A percentile compares a stretch with the other conserved stretches of the same genome.
Conservation (phyloP, 2,329 filamentous ascomycete genomes). For the Microsporum audouinii region DNA sequence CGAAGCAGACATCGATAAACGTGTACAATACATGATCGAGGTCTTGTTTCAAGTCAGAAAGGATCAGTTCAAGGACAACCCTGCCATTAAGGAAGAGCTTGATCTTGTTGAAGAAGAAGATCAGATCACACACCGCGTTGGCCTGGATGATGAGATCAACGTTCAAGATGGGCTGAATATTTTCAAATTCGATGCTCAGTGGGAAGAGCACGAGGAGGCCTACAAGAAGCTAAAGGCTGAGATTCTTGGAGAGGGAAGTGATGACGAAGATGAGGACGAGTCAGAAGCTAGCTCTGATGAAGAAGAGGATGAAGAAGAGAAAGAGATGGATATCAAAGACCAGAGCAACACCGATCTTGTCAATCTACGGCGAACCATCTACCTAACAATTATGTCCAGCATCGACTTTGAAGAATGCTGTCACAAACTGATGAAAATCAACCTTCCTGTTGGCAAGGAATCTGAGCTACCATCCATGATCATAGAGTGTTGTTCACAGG, state of each 20-base stretch:
- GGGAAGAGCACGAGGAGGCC: conserved; percentile 79
- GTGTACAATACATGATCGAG: conserved; percentile 99
- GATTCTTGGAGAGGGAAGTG: conserved; percentile 86
- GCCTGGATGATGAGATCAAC: conserved; percentile 72
- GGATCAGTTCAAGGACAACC: conserved; percentile 93
- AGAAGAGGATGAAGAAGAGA: conserved; percentile 65
- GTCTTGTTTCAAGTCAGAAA: conserved; percentile 94
- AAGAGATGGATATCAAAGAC: conserved; percentile 90
- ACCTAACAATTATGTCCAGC: conserved; percentile 93
- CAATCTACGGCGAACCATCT: conserved; percentile 85
- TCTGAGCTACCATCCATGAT: conserved; percentile 91
- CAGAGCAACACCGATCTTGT: conserved; percentile 93
- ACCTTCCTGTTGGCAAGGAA: conserved; percentile 75
- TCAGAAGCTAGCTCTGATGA: conserved; percentile 55
- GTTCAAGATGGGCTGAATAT: conserved; percentile 83
- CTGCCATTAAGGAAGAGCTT: conserved; percentile 77
- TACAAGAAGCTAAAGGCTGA: conserved; percentile 87
- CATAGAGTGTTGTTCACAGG: conserved; percentile 90
- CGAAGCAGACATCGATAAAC: conserved; percentile 92
- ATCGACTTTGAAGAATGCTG: conserved; percentile 93
- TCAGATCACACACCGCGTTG: conserved; percentile 81
- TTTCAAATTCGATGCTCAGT: conserved; percentile 86
- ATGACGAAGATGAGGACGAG: conserved; percentile 59
- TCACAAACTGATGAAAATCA: conserved; percentile 93
- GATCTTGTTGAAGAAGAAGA: conserved; percentile 96